phyloP scores from a whole-genome alignment of 257 asterid species.

The Ligustrum vulgare region DNA sequence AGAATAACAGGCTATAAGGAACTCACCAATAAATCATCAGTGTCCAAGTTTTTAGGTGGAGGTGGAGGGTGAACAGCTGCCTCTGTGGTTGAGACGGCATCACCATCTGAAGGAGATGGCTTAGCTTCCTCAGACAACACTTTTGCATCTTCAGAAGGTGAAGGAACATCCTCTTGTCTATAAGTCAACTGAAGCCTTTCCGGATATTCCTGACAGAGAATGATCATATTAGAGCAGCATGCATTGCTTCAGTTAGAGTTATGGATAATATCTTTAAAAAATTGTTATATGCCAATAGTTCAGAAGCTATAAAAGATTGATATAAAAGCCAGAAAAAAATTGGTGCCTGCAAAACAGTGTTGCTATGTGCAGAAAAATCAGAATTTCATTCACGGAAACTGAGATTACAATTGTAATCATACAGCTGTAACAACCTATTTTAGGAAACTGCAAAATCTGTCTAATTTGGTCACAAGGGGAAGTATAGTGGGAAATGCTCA shows the following conservation, averaged over 20 bases:
- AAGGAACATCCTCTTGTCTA: constrained; percentile 71
- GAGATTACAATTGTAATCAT: neutral
- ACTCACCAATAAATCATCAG: constrained; percentile 81
- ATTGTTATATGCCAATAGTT: neutral
- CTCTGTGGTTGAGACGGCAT: constrained; percentile 46
- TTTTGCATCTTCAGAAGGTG: constrained; percentile 63
- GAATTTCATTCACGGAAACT: neutral
- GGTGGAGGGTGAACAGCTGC: constrained; percentile 42
- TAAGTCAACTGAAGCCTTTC: constrained; percentile 95
- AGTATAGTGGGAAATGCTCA: neutral
- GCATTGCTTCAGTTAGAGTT: neutral
- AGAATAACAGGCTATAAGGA: constrained; percentile 12
- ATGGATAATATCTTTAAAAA: neutral
- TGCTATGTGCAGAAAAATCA: neutral
- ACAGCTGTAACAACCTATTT: neutral
- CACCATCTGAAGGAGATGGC: constrained; percentile 48
- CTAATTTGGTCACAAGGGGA: neutral
- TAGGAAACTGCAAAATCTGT: neutral
- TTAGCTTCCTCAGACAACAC: constrained; percentile 45
- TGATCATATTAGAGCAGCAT: neutral
- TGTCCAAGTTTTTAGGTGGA: constrained; percentile 46
- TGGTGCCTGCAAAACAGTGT: neutral
- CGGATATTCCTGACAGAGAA: constrained; percentile 73
- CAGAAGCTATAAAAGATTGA: neutral
- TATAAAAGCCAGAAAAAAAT: neutral